Evolutionary conservation across 139 green algal species (phyloP).

Genomic region (Gonium pectorale): DNA sequence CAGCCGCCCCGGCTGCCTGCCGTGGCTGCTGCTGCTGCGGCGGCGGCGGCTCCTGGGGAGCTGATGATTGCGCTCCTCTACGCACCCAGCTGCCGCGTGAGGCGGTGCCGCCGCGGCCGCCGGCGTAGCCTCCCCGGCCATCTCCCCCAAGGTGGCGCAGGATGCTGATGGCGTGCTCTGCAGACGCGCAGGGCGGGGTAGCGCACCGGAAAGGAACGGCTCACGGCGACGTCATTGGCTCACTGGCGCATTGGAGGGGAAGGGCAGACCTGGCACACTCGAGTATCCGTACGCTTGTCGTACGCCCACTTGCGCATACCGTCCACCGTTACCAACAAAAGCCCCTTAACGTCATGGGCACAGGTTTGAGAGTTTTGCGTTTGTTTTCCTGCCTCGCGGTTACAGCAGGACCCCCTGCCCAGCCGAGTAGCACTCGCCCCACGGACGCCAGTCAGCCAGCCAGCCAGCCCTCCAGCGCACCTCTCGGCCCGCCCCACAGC

Average conservation of each 20-base stretch:
- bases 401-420: background rate
- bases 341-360: too few species aligned
- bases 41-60: too few species aligned
- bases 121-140: background rate
- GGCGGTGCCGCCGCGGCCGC: background rate
- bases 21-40: background rate
- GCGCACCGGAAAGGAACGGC: background rate
- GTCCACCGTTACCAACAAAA: too few species aligned
- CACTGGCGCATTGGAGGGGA: background rate
- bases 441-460: background rate
- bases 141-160: background rate
- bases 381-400: background rate
- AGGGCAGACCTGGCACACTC: too few species aligned
- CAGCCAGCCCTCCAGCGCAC: background rate
- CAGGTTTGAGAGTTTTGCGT: background rate
- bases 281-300: too few species aligned
- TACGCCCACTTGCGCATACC: too few species aligned
- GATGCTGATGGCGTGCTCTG: constrained; percentile 12
- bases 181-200: background rate
- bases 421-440: background rate
- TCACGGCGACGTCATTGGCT: background rate
- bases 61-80: too few species aligned
- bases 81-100: background rate
- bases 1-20: background rate
- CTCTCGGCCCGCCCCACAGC: background rate